A percentile compares a stretch with the other conserved stretches of the same genome.
Evolutionary conservation across 257 asterid genomes (phyloP).

Genomic region (Gentiana macrophylla): DNA sequence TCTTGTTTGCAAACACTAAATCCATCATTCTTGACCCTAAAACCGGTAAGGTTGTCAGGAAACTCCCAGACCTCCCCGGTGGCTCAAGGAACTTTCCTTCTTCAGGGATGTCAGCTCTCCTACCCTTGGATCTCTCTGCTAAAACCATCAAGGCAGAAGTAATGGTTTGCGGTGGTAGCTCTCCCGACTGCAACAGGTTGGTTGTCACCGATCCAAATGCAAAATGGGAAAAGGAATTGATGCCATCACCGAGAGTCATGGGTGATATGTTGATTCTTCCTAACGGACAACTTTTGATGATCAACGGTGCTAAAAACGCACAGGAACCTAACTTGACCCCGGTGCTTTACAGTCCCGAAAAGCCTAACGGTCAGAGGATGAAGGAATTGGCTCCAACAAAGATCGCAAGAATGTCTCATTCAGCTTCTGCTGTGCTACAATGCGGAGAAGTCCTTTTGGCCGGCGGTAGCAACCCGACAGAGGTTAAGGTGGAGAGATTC

Average conservation of each 20-base stretch:
- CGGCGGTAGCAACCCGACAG: constrained; percentile 79
- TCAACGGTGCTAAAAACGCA: constrained; percentile 59
- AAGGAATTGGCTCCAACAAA: constrained; percentile 27
- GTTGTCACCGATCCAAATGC: constrained; percentile 17
- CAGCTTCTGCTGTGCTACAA: constrained; percentile 47
- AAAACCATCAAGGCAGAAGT: constrained; percentile 28
- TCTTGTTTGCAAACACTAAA: constrained; percentile 59
- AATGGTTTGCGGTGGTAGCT: constrained; percentile 70
- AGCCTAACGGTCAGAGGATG: constrained; percentile 34
- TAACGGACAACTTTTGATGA: constrained; percentile 51
- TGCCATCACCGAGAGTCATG: constrained; percentile 76
- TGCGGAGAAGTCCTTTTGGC: constrained; percentile 57
- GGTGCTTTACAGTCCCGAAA: background rate
- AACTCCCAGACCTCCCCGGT: constrained; percentile 47
- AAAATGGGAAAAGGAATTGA: constrained; percentile 56
- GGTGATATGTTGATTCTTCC: constrained; percentile 73
- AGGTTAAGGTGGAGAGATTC: constrained; percentile 69
- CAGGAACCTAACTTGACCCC: constrained; percentile 49
- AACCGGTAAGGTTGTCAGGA: constrained; percentile 38
- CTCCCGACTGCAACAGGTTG: constrained; percentile 58
- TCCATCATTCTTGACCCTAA: constrained; percentile 53
- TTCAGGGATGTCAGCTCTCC: constrained; percentile 68
- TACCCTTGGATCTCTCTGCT: constrained; percentile 43
- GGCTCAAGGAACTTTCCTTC: constrained; percentile 80
- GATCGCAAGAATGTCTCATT: constrained; percentile 84